Base-by-base conservation (phyloP, 2,329 filamentous ascomycete genomes). In the Epichloe sylvatica region DNA sequence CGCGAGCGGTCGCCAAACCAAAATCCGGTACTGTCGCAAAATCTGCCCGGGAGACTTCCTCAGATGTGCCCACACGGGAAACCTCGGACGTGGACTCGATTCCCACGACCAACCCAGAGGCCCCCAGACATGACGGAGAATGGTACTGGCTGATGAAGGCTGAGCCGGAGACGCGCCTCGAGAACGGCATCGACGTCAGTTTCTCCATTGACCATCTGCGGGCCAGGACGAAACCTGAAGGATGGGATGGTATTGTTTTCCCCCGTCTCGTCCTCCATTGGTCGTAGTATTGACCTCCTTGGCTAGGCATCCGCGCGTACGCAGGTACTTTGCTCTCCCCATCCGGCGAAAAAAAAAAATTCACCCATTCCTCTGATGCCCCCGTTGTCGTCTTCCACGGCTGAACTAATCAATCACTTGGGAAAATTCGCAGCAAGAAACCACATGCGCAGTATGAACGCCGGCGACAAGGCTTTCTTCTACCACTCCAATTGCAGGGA, bases 401-500 rank as follows among this genome's bases (percentile, higher is more conserved):
- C 15, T 9, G 19, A 37, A 30, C 46, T 48, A 33, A 36, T 7
- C 5, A 8, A 7, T 25, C 9, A 4, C 25, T 30, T 30, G 8
- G 8, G 3, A 30, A 30, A 30, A 4, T 9, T 1, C n/a, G 11
- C 23, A 66, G 91, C 91, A 6, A 80, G 87, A 25, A 97, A 96
- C 61, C 88, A 96, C 63, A 82, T 98, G 69, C 80, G 86, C 33
- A 78, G 81, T 8, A 98, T 98, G 92, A 89, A 86, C 59, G 81
- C 82, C 50, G 90, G 90, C 46, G 92, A 98, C 62, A 74, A 90
- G 34, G 90, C 89, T 25, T 97, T 98, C 70, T 97, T 98, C 70
- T 97, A 97, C 63, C 91, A 96, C 67, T 94, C 86, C 44, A 94
- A 92, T 60, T 92, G 86, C 68, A 94, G 94, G 63, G 78, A 83